Evolutionary conservation across 768 basidiomycete genomes (phyloP).

Genomic region (Tephrocybe rancida): DNA sequence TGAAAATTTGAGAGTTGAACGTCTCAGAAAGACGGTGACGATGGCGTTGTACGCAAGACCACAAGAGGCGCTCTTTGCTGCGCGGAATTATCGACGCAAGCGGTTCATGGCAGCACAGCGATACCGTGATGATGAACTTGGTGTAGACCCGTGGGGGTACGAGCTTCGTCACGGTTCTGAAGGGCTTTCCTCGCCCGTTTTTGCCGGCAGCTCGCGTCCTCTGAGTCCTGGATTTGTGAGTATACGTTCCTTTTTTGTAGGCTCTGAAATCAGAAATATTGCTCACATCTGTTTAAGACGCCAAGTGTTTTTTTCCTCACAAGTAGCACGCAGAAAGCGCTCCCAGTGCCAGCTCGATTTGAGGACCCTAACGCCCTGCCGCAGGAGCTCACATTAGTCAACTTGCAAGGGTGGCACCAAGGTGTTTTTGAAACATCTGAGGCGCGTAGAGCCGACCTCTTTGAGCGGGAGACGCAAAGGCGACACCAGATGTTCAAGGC

Average conservation of each 20-base stretch:
- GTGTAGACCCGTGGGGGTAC: not conserved
- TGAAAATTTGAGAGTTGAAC: not conserved
- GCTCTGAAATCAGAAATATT: too few relatives aligned
- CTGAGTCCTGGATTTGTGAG: too few relatives aligned
- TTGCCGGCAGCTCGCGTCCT: too few relatives aligned
- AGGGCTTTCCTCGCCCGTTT: too few relatives aligned
- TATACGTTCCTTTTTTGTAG: too few relatives aligned
- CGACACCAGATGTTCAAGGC: slow-evolving; percentile 6
- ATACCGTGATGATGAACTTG: slow-evolving; percentile 3
- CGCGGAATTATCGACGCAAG: not conserved
- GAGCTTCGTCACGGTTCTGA: too few relatives aligned
- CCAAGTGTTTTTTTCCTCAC: too few relatives aligned
- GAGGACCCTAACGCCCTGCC: not conserved
- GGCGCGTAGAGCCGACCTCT: slow-evolving; percentile 1
- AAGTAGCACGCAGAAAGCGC: too few relatives aligned
- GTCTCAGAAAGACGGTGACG: not conserved
- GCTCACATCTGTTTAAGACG: too few relatives aligned
- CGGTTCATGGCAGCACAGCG: not conserved
- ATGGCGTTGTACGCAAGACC: not conserved
- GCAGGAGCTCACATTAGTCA: not conserved
- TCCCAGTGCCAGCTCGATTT: too few relatives aligned
- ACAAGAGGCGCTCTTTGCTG: not conserved
- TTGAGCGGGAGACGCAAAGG: not conserved
- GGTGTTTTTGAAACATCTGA: slow-evolving; percentile 3
- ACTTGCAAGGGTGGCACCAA: not conserved